Conservation (phyloP, 805 yeast species). For the Debaryomyces tyrocola region DNA sequence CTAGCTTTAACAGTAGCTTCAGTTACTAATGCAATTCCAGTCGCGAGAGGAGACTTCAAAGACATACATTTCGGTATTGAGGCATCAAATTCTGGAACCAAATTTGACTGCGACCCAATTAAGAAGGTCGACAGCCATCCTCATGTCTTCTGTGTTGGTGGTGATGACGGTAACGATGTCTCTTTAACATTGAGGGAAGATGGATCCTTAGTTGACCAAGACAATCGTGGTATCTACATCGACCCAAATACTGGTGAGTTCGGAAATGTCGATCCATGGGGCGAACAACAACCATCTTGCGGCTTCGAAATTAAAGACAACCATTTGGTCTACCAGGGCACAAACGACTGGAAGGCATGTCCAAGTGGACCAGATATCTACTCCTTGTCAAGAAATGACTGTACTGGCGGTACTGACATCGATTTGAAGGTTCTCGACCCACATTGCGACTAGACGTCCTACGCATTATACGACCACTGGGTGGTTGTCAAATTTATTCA, state of each 20-base stretch:
- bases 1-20: neutral
- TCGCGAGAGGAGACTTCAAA: neutral
- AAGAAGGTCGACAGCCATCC: constrained; percentile 30
- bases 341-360: constrained; percentile 39
- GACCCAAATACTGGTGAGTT: constrained; percentile 31
- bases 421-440: constrained; percentile 3
- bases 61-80: constrained; percentile 2
- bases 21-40: neutral
- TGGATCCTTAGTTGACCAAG: constrained; percentile 30
- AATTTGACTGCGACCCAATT: constrained; percentile 24
- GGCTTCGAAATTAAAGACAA: constrained; percentile 42
- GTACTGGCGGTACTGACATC: constrained; percentile 29
- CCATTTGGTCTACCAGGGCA: constrained; percentile 33
- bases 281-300: constrained; percentile 30
- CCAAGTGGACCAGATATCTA: constrained; percentile 26
- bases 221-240: constrained; percentile 27
- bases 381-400: constrained; percentile 25
- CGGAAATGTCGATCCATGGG: constrained; percentile 33
- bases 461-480: too few relatives aligned
- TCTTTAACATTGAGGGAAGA: constrained; percentile 23
- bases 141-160: constrained; percentile 36
- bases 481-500: too few relatives aligned
- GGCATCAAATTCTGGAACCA: constrained; percentile 24
- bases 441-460: too few relatives aligned
- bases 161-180: constrained; percentile 25